These are phyloP conservation scores for Tolypocladium capitatum DNA, from an alignment of 2,329 filamentous ascomycete species.

Conservation along the genomic window DNA sequence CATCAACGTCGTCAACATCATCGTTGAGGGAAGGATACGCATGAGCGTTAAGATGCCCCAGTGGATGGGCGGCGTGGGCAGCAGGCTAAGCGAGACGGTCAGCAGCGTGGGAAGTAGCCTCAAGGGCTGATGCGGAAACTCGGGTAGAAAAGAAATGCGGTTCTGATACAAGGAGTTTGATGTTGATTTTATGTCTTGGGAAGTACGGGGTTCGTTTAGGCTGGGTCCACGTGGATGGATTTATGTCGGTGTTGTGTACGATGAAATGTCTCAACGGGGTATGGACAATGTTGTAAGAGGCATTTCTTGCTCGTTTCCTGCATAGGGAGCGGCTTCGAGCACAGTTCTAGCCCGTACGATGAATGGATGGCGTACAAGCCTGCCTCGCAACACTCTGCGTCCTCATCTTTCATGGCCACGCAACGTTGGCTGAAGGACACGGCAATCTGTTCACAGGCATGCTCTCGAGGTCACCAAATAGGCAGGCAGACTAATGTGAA, in stretches of 20 bases:
- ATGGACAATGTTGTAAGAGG: neutral
- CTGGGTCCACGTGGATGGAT: neutral
- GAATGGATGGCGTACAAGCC: neutral
- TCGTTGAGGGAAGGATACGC: conserved; percentile 72
- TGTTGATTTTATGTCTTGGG: neutral
- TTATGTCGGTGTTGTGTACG: conserved; percentile 6
- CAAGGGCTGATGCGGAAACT: conserved; percentile 14
- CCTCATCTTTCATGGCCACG: neutral
- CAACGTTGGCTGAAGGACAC: neutral
- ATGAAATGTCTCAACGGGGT: conserved; percentile 5
- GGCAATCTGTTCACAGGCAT: neutral
- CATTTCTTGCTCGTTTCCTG: neutral
- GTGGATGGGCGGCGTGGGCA: conserved; percentile 30
- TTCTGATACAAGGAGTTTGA: neutral
- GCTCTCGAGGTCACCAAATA: neutral
- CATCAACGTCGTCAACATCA: conserved; percentile 69
- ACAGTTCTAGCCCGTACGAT: neutral
- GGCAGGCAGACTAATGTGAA: neutral
- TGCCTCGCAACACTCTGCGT: neutral
- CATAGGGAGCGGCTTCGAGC: neutral
- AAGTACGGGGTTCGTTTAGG: neutral
- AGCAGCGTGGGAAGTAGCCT: conserved; percentile 35
- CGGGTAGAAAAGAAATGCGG: neutral
- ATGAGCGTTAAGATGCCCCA: conserved; percentile 37
- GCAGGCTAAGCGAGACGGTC: conserved; percentile 32